Evolutionary conservation across 441 rosid species (phyloP), one percentile per base, ranked within the genome.

Genomic region (Euphorbia celastroides): DNA sequence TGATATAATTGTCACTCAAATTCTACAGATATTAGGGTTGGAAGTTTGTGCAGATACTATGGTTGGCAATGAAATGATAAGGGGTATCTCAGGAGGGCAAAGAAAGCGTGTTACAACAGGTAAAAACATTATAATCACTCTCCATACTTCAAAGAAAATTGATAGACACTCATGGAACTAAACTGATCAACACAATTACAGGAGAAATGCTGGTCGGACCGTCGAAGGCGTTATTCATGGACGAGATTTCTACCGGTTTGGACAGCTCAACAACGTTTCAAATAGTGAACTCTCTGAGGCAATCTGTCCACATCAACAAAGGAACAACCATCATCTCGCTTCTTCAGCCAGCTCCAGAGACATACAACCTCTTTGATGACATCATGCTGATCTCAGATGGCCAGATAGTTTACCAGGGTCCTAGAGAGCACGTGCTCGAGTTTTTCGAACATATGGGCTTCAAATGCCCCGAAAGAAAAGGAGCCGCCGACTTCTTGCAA

Each of bases 291-390:
- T 86, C 79, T 3, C 76, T 86, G 23, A 83, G 70, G 75, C 87
- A 88, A 60, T 72, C 69, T 56, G 46, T 77, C 67, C 91, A 86
- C 70, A 81, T 86, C 65, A 79, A 86, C 19, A 74, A 83, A 20
- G 82, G 81, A 68, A 90, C 95, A 12, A 87, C 89, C 19, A 69
- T 88, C 46, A 77, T 90, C 28, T 88, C 95, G 51, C 95, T 88
- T 61, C 97, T 90, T 23, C 97, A 90, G 75, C 97, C 93, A 14
- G 89, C 91, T 17, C 95, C 94, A 0, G 97, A 90, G 75, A 90
- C 97, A n/a, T 90, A 75, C 7, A 80, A 85, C 60, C 84, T 90
- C 32, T 90, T 88, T 26, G 93, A 90, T 73, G 95, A 90, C 62
- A 74, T 90, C 28, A 74, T 90, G 14, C 85, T 90, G 36, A 69